phyloP scores from a whole-genome alignment of 1,139 yeast genomes.

The Taphrina pruni region DNA sequence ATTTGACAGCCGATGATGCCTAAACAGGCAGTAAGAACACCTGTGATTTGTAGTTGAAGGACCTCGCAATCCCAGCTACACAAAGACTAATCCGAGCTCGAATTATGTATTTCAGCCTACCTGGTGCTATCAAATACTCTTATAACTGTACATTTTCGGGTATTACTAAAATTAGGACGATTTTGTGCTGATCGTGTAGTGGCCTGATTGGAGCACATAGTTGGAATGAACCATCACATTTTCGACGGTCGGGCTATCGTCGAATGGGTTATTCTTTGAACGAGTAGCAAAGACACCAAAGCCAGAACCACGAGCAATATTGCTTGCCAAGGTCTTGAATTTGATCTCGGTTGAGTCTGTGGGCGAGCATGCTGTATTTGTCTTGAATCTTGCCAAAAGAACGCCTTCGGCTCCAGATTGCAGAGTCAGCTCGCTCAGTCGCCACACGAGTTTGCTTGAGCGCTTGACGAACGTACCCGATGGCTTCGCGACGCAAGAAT shows the following conservation, averaged over 20 bases:
- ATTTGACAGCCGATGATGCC: too few species aligned
- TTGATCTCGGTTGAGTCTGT: constrained; percentile 17
- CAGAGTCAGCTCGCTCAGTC: constrained; percentile 57
- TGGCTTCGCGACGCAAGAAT: constrained; percentile 84
- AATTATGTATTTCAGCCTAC: background rate
- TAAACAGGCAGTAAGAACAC: too few species aligned
- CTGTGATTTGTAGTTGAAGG: too few species aligned
- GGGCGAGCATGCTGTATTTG: constrained; percentile 48
- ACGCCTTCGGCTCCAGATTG: constrained; percentile 70
- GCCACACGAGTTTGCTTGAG: constrained; percentile 67
- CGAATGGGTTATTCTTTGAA: constrained; percentile 28
- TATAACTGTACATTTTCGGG: background rate
- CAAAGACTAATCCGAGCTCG: too few species aligned
- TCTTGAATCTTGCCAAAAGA: constrained; percentile 53
- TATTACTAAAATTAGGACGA: background rate
- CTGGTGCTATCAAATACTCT: background rate
- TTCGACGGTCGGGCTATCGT: constrained; percentile 21
- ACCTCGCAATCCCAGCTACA: too few species aligned
- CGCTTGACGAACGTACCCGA: constrained; percentile 84
- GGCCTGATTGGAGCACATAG: constrained; percentile 20
- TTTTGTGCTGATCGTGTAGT: constrained; percentile 3
- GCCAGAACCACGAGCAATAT: constrained; percentile 36
- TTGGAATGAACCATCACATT: constrained; percentile 29
- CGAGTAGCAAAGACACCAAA: constrained; percentile 36
- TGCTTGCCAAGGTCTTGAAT: constrained; percentile 28